A percentile compares a stretch with the other conserved stretches of the same genome.
Conservation (phyloP, 2,329 filamentous ascomycete genomes). For the Fusarium haematococcum region DNA sequence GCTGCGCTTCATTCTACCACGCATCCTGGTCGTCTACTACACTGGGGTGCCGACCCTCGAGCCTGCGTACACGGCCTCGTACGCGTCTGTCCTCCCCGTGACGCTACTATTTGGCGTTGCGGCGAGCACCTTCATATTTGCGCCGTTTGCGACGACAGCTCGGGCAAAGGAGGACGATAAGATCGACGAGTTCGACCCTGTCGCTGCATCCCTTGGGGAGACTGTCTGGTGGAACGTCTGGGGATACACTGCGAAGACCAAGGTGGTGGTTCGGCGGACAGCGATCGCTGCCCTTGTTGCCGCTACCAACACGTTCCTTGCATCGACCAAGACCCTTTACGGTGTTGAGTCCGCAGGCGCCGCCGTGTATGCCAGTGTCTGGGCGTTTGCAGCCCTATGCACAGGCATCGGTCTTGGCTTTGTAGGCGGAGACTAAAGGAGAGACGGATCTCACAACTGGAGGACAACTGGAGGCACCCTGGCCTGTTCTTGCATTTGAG, state of each 20-base stretch:
- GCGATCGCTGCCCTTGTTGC: constrained; percentile 68
- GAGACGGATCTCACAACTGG: constrained; percentile 24
- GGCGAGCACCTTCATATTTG: constrained; percentile 82
- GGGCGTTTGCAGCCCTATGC: constrained; percentile 74
- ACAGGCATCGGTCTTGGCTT: constrained; percentile 68
- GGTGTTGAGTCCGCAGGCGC: constrained; percentile 80
- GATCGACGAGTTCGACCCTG: constrained; percentile 70
- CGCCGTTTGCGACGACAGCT: constrained; percentile 69
- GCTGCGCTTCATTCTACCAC: constrained; percentile 77
- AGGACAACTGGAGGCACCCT: constrained; percentile 5
- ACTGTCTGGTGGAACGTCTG: constrained; percentile 80
- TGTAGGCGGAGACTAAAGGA: constrained; percentile 58
- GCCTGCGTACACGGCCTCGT: constrained; percentile 73
- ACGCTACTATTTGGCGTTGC: constrained; percentile 73
- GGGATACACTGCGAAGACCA: constrained; percentile 73
- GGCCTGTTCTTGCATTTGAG: constrained; percentile 5
- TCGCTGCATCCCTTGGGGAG: constrained; percentile 73
- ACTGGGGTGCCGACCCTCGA: constrained; percentile 76
- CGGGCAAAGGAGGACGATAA: constrained; percentile 61
- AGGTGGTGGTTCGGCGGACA: constrained; percentile 74
- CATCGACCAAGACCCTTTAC: constrained; percentile 73
- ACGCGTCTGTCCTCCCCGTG: constrained; percentile 70
- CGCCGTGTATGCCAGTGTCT: constrained; percentile 77
- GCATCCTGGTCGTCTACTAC: constrained; percentile 81
- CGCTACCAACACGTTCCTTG: constrained; percentile 70